Base-by-base conservation (phyloP, 306 rosid genomes). In the Lathyrus aphaca region DNA sequence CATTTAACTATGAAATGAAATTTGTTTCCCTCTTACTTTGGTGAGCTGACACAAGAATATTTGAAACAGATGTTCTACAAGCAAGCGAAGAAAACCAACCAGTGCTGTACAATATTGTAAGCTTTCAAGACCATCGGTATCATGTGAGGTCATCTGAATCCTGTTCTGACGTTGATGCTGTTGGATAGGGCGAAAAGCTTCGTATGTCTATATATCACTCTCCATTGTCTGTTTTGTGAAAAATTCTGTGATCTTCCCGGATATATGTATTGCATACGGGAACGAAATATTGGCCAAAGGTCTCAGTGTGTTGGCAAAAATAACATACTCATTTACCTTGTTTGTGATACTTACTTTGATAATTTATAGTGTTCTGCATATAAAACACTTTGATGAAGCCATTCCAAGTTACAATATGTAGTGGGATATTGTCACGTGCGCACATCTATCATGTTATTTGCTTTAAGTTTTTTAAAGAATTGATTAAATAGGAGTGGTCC, bases 31-130 rank as follows among this genome's bases (percentile, higher is more conserved):
- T 17, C 69, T 62, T 39, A 11, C 48, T 51, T 30, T 40, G 46
- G 79, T 79, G 74, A 74, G 40, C 80, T 80, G 77, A 77, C 57
- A 7, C 60, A 66, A 46, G 32, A 53, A 75, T 38, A 69, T 62
- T 75, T 84, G 86, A 46, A 84, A 86, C 97, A 95, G 97, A 91
- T 95, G 99, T 95, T 95, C 88, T 95, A 95, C 91, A 95, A 91
- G 77, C 97, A 91, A 77, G 97, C 99, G 0, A 95, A 95, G 21
- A 83, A 95, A 86, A 82, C 99, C 75, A 95, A 91, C 61, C 86
- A 81, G 72, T 95, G 99, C 65, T 95, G 99, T 86, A 78, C 88
- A 53, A 79, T 95, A 77, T 77, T 95, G 80, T 95, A 83, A 91
- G 81, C 80, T 77, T 71, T 66, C 25, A 75, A 51, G 68, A 10